A percentile compares a stretch with the other conserved stretches of the same genome.
Conservation (phyloP, 2,329 filamentous ascomycete genomes). For the Mycosphaerella arachidis region DNA sequence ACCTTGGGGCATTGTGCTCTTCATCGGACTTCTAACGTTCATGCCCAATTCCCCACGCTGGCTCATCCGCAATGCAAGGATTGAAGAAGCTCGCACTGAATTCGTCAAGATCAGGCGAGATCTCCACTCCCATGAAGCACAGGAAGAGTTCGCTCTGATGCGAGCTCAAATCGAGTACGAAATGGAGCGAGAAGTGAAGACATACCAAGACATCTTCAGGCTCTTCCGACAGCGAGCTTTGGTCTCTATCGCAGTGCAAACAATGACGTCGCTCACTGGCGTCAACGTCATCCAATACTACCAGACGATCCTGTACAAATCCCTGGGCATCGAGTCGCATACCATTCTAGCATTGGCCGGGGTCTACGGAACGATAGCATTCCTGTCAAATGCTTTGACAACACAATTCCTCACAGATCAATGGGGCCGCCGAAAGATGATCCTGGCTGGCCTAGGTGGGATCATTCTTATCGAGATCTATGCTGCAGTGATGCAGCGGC, state of each 20-base stretch:
- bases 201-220: conserved; percentile 49
- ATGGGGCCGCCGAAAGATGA: conserved; percentile 58
- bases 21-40: conserved; percentile 51
- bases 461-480: conserved; percentile 57
- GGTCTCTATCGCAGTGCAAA: conserved; percentile 54
- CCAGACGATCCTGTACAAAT: conserved; percentile 51
- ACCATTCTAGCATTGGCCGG: conserved; percentile 52
- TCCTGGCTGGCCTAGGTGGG: conserved; percentile 49
- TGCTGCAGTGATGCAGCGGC: conserved; percentile 54
- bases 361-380: conserved; percentile 53
- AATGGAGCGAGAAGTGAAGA: conserved; percentile 52
- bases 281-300: conserved; percentile 53
- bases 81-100: conserved; percentile 46
- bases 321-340: conserved; percentile 47
- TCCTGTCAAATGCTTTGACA: conserved; percentile 49
- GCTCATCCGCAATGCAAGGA: conserved; percentile 47
- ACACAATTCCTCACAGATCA: conserved; percentile 52
- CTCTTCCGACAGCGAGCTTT: conserved; percentile 51
- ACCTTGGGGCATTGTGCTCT: conserved; percentile 53
- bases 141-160: conserved; percentile 54
- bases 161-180: conserved; percentile 48
- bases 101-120: conserved; percentile 49
- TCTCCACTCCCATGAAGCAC: conserved; percentile 41
- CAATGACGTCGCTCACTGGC: conserved; percentile 54
- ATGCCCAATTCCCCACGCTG: conserved; percentile 55